A percentile compares a stretch with the other conserved stretches of the same genome.
phyloP scores from a whole-genome alignment of 2,329 filamentous ascomycete species.

The Atkinsonella texensis region DNA sequence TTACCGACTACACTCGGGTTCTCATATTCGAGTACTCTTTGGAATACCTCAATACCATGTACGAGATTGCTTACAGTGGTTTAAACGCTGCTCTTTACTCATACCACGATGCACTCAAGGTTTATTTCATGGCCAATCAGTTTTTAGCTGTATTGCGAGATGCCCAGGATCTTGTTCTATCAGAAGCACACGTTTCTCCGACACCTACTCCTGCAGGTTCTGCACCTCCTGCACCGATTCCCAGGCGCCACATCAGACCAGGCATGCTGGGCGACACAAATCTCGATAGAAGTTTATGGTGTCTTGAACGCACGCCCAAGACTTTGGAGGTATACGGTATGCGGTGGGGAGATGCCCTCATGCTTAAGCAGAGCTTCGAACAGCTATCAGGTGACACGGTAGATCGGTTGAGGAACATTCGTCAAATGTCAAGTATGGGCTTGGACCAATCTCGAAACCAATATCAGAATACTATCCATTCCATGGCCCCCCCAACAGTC shows the following conservation, averaged over 20 bases:
- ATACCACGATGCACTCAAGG: constrained; percentile 76
- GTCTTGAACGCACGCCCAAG: constrained; percentile 40
- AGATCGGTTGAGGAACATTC: constrained; percentile 29
- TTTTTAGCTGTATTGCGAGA: constrained; percentile 49
- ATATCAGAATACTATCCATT: constrained; percentile 15
- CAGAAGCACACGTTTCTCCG: constrained; percentile 32
- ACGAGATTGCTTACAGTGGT: constrained; percentile 50
- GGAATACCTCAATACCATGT: constrained; percentile 66
- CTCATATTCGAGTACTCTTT: constrained; percentile 80
- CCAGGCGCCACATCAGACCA: constrained; percentile 26
- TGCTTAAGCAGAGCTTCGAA: constrained; percentile 43
- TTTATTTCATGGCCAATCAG: constrained; percentile 62
- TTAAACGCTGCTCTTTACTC: constrained; percentile 59
- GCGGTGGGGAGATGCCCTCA: constrained; percentile 45
- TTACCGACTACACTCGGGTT: constrained; percentile 64
- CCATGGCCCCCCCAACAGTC: constrained; percentile 2
- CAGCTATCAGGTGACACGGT: constrained; percentile 32
- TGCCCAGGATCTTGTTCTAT: constrained; percentile 43
- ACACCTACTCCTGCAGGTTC: constrained; percentile 34
- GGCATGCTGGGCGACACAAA: constrained; percentile 33
- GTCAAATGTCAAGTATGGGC: constrained; percentile 18
- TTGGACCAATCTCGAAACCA: constrained; percentile 25
- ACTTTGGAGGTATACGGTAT: constrained; percentile 45
- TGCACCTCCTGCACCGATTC: constrained; percentile 40
- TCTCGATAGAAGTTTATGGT: constrained; percentile 41